A percentile compares a stretch with the other conserved stretches of the same genome.
Evolutionary conservation across 331 rosid species (phyloP).

Genomic region (Ulmus americana): DNA sequence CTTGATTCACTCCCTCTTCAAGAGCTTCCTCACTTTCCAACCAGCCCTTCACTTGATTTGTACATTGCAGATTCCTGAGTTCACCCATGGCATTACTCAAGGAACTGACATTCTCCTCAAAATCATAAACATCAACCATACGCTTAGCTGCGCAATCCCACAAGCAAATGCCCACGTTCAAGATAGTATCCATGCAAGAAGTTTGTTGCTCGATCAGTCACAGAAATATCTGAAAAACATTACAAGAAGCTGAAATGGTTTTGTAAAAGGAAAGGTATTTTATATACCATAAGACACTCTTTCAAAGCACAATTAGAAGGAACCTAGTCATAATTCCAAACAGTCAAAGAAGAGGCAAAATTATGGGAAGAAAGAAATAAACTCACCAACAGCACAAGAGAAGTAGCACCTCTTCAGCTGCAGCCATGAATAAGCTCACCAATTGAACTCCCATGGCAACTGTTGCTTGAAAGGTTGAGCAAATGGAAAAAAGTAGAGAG

Average conservation of each 20-base stretch:
- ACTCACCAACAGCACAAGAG: not conserved
- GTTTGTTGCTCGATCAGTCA: too few relatives aligned
- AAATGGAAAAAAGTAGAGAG: too few relatives aligned
- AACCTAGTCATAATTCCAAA: too few relatives aligned
- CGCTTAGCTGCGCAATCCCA: not conserved
- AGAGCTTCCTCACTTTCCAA: not conserved
- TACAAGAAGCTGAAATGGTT: too few relatives aligned
- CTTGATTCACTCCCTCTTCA: constrained; percentile 2
- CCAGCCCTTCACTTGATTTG: constrained; percentile 11
- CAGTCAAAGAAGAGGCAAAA: too few relatives aligned
- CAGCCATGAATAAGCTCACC: not conserved
- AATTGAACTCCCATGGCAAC: too few relatives aligned
- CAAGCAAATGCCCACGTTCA: constrained; percentile 3
- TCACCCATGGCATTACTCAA: constrained; percentile 2
- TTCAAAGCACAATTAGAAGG: too few relatives aligned
- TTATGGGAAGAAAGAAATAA: not conserved
- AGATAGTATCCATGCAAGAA: not conserved
- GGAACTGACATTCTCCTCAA: not conserved
- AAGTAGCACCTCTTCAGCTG: not conserved
- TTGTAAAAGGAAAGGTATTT: too few relatives aligned
- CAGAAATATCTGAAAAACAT: too few relatives aligned
- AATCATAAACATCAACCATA: not conserved
- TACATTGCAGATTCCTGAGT: constrained; percentile 11
- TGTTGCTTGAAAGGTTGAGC: too few relatives aligned
- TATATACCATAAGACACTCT: too few relatives aligned